Conservation (phyloP, 192 early-diverging fungal genomes). For the Endogone sp. region DNA sequence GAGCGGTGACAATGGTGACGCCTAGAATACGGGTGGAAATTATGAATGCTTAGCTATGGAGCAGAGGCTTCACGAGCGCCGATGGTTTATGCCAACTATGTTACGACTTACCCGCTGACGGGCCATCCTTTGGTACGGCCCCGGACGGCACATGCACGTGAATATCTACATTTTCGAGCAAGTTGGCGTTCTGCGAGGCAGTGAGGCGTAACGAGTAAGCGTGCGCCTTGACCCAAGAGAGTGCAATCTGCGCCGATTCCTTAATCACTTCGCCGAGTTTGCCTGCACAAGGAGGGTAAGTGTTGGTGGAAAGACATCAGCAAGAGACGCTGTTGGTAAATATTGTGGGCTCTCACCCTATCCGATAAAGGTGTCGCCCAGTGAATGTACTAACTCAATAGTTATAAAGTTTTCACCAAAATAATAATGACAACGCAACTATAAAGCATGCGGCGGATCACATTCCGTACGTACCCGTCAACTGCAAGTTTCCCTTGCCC, state of each 20-base stretch:
- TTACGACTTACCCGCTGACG: constrained; percentile 44
- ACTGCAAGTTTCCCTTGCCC: constrained; percentile 60
- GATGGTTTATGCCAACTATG: background rate
- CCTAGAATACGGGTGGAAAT: constrained; percentile 5
- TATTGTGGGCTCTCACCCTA: too few relatives aligned
- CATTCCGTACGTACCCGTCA: constrained; percentile 54
- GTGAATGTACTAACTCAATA: background rate
- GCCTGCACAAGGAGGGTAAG: constrained; percentile 32
- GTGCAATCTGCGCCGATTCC: constrained; percentile 73
- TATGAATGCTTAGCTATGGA: too few relatives aligned
- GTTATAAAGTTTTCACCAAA: background rate
- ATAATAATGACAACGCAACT: background rate
- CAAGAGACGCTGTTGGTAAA: background rate
- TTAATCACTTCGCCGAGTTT: constrained; percentile 83
- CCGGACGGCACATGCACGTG: constrained; percentile 89
- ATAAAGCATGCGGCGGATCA: too few relatives aligned
- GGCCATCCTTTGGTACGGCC: constrained; percentile 80
- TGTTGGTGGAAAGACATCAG: background rate
- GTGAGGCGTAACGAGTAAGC: constrained; percentile 53
- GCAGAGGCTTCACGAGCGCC: too few relatives aligned
- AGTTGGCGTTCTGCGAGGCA: constrained; percentile 25
- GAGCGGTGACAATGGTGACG: constrained; percentile 70
- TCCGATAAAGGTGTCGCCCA: too few relatives aligned
- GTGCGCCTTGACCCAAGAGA: constrained; percentile 78
- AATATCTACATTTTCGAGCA: constrained; percentile 64